These are phyloP conservation scores for Populus pruinosa DNA, from an alignment of 345 rosid genomes.

Conservation along the genomic window DNA sequence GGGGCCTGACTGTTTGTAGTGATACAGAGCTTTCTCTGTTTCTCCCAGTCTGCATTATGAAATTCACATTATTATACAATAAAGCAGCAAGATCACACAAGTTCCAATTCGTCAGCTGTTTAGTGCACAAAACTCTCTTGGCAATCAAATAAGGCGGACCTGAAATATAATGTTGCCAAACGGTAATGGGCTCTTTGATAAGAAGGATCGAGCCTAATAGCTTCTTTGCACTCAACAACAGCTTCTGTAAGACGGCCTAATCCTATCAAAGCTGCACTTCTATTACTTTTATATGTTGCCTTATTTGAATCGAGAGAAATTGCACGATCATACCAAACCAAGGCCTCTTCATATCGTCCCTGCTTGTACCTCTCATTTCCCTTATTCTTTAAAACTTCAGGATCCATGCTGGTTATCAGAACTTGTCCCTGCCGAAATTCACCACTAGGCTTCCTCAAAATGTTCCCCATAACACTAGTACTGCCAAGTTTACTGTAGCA, in stretches of 20 bases:
- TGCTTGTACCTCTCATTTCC: constrained; percentile 79
- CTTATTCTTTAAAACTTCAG: constrained; percentile 59
- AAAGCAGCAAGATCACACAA: neutral
- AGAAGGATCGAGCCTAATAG: constrained; percentile 59
- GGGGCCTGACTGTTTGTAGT: constrained; percentile 43
- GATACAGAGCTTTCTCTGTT: constrained; percentile 55
- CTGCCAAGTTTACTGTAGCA: constrained; percentile 26
- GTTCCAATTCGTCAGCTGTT: neutral
- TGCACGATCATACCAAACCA: constrained; percentile 68
- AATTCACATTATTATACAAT: neutral
- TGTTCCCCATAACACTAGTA: constrained; percentile 64
- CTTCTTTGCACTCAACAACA: constrained; percentile 66
- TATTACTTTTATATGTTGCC: constrained; percentile 72
- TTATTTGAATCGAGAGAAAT: constrained; percentile 58
- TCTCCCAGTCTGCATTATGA: constrained; percentile 54
- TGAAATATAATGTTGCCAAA: constrained; percentile 52
- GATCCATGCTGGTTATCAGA: constrained; percentile 32
- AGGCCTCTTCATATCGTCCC: constrained; percentile 70
- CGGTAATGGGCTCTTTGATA: constrained; percentile 70
- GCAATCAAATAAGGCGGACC: constrained; percentile 27
- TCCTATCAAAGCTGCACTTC: constrained; percentile 79
- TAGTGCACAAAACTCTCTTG: neutral
- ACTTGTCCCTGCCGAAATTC: constrained; percentile 25
- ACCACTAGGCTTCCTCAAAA: constrained; percentile 45
- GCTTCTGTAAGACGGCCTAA: constrained; percentile 77